Evolutionary conservation across 129 eudicot species (phyloP).

Genomic region (Smallanthus sonchifolius): DNA sequence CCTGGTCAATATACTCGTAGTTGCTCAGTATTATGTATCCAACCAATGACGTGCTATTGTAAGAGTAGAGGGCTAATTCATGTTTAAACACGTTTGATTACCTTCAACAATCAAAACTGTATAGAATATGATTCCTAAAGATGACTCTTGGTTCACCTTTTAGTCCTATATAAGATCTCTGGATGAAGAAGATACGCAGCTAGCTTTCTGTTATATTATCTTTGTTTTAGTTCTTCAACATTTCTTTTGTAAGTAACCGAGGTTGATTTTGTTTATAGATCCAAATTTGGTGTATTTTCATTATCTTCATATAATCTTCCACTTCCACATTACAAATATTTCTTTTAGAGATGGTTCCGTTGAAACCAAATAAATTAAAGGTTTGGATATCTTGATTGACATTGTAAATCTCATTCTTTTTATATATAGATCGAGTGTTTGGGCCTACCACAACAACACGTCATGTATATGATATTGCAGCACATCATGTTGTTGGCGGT

Average conservation of each 20-base stretch:
- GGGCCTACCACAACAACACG: constrained; percentile 99
- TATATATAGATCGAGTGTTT: constrained; percentile 77
- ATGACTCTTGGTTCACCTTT: constrained; percentile 14
- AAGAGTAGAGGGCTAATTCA: neutral
- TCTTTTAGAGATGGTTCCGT: neutral
- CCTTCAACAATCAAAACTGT: neutral
- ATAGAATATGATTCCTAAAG: neutral
- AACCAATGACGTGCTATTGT: neutral
- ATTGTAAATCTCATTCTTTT: constrained; percentile 4
- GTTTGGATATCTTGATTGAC: constrained; percentile 11
- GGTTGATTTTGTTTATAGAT: constrained; percentile 1
- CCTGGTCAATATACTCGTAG: constrained; percentile 6
- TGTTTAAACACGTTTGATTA: constrained; percentile 3
- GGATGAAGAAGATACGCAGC: neutral
- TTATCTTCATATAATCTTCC: constrained; percentile 11
- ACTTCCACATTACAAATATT: constrained; percentile 1
- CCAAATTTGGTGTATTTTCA: neutral
- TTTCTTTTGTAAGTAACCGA: neutral
- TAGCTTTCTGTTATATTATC: neutral
- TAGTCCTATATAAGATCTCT: neutral
- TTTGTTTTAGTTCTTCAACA: constrained; percentile 3
- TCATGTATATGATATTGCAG: constrained; percentile 95
- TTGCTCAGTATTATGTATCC: neutral
- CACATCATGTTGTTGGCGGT: constrained; percentile 90
- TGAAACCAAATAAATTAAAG: constrained; percentile 1